A percentile compares a stretch with the other conserved stretches of the same genome.
Evolutionary conservation across 495 filamentous ascomycete species (phyloP).

Genomic region (Aspergillus steynii): DNA sequence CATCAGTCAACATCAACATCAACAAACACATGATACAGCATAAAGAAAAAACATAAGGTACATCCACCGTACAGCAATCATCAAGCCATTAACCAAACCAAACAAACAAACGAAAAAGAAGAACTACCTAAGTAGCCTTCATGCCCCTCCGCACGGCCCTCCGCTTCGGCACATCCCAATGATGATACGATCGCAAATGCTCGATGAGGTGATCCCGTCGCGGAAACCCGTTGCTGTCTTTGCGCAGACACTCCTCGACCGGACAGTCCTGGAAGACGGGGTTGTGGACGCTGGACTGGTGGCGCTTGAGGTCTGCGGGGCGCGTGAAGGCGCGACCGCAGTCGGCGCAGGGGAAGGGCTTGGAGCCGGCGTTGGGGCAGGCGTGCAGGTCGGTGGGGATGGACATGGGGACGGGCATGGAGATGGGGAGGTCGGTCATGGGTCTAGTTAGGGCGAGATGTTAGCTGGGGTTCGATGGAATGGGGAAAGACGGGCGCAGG

Average conservation of each 20-base stretch:
- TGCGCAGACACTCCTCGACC: slow-evolving; percentile 75
- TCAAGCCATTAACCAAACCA: no score
- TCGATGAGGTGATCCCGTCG: slow-evolving; percentile 87
- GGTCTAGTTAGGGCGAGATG: neutral
- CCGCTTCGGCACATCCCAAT: slow-evolving; percentile 51
- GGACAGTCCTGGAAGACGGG: slow-evolving; percentile 74
- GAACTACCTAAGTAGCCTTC: slow-evolving; percentile 22
- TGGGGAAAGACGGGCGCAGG: no score
- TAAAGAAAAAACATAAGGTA: slow-evolving; percentile 8
- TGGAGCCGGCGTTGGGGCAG: slow-evolving; percentile 10
- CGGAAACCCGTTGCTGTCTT: slow-evolving; percentile 75
- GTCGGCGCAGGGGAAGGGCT: slow-evolving; percentile 40
- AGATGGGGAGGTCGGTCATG: neutral
- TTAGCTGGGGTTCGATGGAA: neutral
- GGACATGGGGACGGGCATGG: neutral
- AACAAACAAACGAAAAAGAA: neutral
- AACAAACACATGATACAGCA: neutral
- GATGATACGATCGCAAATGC: slow-evolving; percentile 79
- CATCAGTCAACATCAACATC: neutral
- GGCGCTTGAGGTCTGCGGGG: slow-evolving; percentile 55
- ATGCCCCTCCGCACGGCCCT: slow-evolving; percentile 33
- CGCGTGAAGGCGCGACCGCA: slow-evolving; percentile 53
- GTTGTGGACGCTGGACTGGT: slow-evolving; percentile 53
- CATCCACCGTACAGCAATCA: neutral
- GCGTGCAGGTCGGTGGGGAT: neutral